These are phyloP conservation scores for Taxawa tesnikishii DNA, from an alignment of 2,329 filamentous ascomycete species.

Conservation along the genomic window DNA sequence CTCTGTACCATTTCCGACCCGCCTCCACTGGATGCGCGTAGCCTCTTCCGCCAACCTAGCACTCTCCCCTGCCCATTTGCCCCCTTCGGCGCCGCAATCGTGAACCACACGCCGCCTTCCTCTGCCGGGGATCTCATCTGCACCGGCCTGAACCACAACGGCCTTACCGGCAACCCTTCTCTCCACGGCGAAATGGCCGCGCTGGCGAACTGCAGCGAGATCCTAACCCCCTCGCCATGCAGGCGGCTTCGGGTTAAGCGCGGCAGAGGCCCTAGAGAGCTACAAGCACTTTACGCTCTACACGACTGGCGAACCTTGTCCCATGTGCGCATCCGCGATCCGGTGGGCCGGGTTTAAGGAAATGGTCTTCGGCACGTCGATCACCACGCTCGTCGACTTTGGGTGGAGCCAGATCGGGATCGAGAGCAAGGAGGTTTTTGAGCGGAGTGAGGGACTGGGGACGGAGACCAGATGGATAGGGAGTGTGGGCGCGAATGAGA, in stretches of 20 bases:
- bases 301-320: slow-evolving; percentile 45
- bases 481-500: slow-evolving; percentile 39
- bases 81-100: slow-evolving; percentile 42
- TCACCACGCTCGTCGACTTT: slow-evolving; percentile 30
- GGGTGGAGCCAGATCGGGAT: slow-evolving; percentile 43
- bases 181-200: slow-evolving; percentile 45
- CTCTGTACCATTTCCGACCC: slow-evolving; percentile 13
- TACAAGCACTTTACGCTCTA: slow-evolving; percentile 39
- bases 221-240: slow-evolving; percentile 31
- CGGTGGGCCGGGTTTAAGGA: slow-evolving; percentile 44
- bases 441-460: slow-evolving; percentile 25
- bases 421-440: slow-evolving; percentile 33
- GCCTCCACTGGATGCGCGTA: slow-evolving; percentile 40
- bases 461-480: slow-evolving; percentile 28
- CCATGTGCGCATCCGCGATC: slow-evolving; percentile 46
- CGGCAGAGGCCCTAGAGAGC: slow-evolving; percentile 29
- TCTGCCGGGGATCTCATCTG: slow-evolving; percentile 36
- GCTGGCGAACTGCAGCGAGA: slow-evolving; percentile 39
- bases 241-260: slow-evolving; percentile 32
- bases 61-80: slow-evolving; percentile 39
- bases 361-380: slow-evolving; percentile 42
- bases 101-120: slow-evolving; percentile 36
- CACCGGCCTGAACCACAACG: slow-evolving; percentile 36
- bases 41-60: slow-evolving; percentile 35
- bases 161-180: slow-evolving; percentile 36